A percentile compares a stretch with the other conserved stretches of the same genome.
These are phyloP conservation scores for Kodamaea jinghongensis DNA, from an alignment of 805 yeast species.

Conservation along the genomic window DNA sequence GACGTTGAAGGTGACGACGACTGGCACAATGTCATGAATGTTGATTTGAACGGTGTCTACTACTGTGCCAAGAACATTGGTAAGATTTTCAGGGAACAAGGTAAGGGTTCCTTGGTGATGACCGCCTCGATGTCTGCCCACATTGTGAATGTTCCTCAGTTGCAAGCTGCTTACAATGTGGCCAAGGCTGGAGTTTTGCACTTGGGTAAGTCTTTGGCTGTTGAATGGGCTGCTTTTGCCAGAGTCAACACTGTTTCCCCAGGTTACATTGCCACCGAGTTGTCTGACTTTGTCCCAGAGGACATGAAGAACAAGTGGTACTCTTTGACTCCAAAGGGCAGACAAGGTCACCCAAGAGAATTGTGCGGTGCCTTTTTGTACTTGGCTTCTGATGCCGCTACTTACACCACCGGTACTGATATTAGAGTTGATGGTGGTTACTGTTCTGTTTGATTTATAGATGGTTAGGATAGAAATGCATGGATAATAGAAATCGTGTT, in stretches of 20 bases:
- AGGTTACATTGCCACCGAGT: conserved; percentile 79
- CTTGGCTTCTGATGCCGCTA: conserved; percentile 77
- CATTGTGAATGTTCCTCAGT: conserved; percentile 82
- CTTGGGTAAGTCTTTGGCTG: conserved; percentile 72
- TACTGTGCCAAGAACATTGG: conserved; percentile 78
- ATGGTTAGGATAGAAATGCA: neutral
- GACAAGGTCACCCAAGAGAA: conserved; percentile 72
- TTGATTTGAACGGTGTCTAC: conserved; percentile 78
- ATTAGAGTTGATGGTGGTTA: conserved; percentile 80
- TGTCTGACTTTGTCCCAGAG: conserved; percentile 40
- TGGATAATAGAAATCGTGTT: neutral
- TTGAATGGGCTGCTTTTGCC: conserved; percentile 86
- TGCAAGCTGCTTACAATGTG: conserved; percentile 82
- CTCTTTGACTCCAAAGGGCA: conserved; percentile 61
- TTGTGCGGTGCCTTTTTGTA: conserved; percentile 77
- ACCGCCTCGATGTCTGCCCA: conserved; percentile 91
- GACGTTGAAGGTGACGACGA: conserved; percentile 48
- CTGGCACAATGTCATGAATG: conserved; percentile 71
- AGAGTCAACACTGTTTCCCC: conserved; percentile 81
- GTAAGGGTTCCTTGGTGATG: conserved; percentile 73
- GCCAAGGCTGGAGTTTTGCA: conserved; percentile 84
- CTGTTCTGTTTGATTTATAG: conserved; percentile 39
- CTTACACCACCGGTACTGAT: conserved; percentile 78
- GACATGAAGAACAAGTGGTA: conserved; percentile 39
- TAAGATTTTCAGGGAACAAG: conserved; percentile 65